Percentiles rank a stretch among this genome's conserved stretches.
These are phyloP conservation scores for Salix suchowensis DNA, from an alignment of 345 rosid genomes.

Conservation along the genomic window DNA sequence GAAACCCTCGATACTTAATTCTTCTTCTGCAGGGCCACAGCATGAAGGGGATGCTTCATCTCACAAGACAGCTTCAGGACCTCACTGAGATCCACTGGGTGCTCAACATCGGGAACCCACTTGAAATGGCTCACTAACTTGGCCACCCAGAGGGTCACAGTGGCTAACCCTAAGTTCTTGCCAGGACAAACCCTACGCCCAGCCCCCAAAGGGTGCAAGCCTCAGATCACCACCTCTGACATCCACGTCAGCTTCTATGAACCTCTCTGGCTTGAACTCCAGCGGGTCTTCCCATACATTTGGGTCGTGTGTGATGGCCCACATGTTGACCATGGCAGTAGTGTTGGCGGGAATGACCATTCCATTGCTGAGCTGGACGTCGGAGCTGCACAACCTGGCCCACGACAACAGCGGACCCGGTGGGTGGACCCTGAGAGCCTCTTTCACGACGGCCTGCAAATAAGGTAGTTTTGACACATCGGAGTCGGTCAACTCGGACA, in stretches of 20 bases:
- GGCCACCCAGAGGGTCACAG: slow-evolving; percentile 78
- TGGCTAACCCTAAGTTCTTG: slow-evolving; percentile 62
- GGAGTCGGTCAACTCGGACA: slow-evolving; percentile 42
- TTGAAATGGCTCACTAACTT: slow-evolving; percentile 48
- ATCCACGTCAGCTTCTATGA: slow-evolving; percentile 49
- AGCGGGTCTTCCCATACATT: slow-evolving; percentile 58
- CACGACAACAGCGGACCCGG: slow-evolving; percentile 91
- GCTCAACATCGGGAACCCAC: slow-evolving; percentile 43
- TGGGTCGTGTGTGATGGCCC: slow-evolving; percentile 87
- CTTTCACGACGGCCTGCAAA: slow-evolving; percentile 73
- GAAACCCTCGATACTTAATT: neutral
- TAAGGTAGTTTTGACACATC: slow-evolving; percentile 59
- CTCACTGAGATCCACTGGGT: slow-evolving; percentile 61
- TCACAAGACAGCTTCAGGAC: slow-evolving; percentile 82
- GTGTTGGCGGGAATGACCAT: slow-evolving; percentile 71
- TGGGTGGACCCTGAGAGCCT: slow-evolving; percentile 69
- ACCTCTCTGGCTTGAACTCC: slow-evolving; percentile 65
- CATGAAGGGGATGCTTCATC: slow-evolving; percentile 69
- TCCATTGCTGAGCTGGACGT: slow-evolving; percentile 73
- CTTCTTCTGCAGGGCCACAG: slow-evolving; percentile 37
- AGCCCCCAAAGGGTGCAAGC: slow-evolving; percentile 84
- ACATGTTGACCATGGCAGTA: slow-evolving; percentile 96
- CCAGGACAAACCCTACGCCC: slow-evolving; percentile 93
- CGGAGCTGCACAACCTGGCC: slow-evolving; percentile 84
- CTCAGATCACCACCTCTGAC: slow-evolving; percentile 62